Evolutionary conservation across 805 yeast genomes (phyloP), one percentile per base, ranked within the genome.

Genomic region (Cyberlindnera petersonii): DNA sequence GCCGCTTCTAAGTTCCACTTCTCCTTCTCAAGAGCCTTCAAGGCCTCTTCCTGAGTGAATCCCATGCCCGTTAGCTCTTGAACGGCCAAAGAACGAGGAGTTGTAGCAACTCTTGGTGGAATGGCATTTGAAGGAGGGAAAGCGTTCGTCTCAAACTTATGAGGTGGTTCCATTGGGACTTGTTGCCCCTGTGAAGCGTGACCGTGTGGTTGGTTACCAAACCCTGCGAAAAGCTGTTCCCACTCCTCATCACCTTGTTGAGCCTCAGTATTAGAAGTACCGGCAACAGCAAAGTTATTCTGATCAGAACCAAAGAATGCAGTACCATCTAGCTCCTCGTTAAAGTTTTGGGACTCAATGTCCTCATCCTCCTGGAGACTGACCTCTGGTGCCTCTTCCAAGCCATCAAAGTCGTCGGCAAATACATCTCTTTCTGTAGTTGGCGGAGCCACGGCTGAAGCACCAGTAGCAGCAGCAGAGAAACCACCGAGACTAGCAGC

Each of bases 151-250:
- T 50, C n/a, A 52, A 32, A 15, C 48, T 39, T 16, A 42, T 39
- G 33, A 11, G 24, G 11, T 22, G 24, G 11, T 17, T 24, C 23
- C 14, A 23, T 33, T 27, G 37, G 34, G 15, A 40, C 27, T 9
- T 36, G 26, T 18, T 40, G 40, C 24, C 36, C 42, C 13, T 36
- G 42, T 11, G 19, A 6, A 9, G 31, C n/a, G 10, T 32, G 20
- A 9, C n/a, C n/a, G n/a, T 18, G 17, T 10, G 47, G 63, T 48
- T 60, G 69, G 47, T 82, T 82, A 14, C 91, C 89, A 58, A 86
- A 84, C 0, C 94, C 95, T 4, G 94, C 91, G 65, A 88, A 88
- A 19, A 88, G 72, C 63, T 86, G 89, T 55, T 88, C 96, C 97
- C 97, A 88, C 59, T 88, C 97, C 53, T 86, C 95, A 22, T 61